Evolutionary conservation across 208 protist species (phyloP), one percentile per base, ranked within the genome.

Genomic region (Trypanosomatidae sp.): DNA sequence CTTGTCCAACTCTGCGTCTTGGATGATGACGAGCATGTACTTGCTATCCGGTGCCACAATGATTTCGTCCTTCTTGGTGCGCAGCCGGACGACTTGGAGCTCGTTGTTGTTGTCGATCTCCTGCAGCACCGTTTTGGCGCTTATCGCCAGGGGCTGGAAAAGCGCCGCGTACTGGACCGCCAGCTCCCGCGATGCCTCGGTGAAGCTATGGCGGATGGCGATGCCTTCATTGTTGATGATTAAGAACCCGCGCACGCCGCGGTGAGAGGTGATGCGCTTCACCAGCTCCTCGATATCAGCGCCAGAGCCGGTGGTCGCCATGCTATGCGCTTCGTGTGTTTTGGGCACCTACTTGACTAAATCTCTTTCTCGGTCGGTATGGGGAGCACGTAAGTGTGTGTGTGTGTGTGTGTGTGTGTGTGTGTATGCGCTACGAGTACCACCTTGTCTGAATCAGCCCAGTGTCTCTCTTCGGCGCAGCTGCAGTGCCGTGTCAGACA

Each of bases 231-330:
- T 86, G 82, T 99, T 99, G 58, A 99, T 82, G 64, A 99, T 98
- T n/a, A 99, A 76, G 62, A 98, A 91, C 44, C 97, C 98, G 49
- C 93, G 85, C 66, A 99, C 97, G 58, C 97, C 97, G 46, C 88
- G 92, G 76, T 99, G 97, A 19, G 82, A 86, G 19, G 91, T 97
- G 68, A 99, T 97, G 66, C 97, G 90, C 92, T 98, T 98, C 28
- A 99, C 83, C 17, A 98, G 95, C 87, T 99, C 97, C 85, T 99
- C 98, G 76, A 99, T 98, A 73, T 99, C 91, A 44, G 84, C 77
- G 65, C 84, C 84, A 4, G 72, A 78, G 68, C 85, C 86, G 44
- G 76, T 73, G 12, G 82, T 74, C 8, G 91, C 87, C 91, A 95
- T 84, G 33, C 7, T 65, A 3, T 46, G 8, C n/a, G 7, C 17